Evolutionary conservation across 495 filamentous ascomycete genomes (phyloP).

Genomic region (Podospora anserina): DNA sequence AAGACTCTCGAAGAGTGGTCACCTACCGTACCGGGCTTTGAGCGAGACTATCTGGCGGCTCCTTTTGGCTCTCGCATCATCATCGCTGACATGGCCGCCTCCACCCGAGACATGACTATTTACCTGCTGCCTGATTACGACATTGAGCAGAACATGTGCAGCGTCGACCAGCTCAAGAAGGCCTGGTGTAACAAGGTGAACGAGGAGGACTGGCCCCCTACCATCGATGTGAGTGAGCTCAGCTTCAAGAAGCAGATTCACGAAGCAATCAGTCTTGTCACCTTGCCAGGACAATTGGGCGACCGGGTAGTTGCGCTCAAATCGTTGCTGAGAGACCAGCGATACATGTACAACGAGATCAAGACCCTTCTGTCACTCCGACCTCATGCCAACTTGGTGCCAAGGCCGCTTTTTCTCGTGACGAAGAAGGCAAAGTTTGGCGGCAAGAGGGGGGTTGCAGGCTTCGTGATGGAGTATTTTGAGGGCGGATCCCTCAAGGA

Average conservation of each 20-base stretch:
- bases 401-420: constrained; percentile 31
- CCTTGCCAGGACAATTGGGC: constrained; percentile 13
- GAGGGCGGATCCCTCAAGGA: constrained; percentile 30
- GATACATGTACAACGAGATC: constrained; percentile 42
- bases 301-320: constrained; percentile 36
- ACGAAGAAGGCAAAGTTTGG: constrained; percentile 35
- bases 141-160: constrained; percentile 38
- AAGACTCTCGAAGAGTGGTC: constrained; percentile 37
- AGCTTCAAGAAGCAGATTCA: constrained; percentile 38
- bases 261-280: constrained; percentile 42
- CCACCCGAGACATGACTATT: constrained; percentile 30
- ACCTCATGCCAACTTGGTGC: constrained; percentile 32
- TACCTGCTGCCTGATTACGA: constrained; percentile 35
- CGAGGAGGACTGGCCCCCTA: constrained; percentile 28
- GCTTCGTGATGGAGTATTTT: constrained; percentile 35
- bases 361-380: constrained; percentile 32
- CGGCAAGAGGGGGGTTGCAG: constrained; percentile 31
- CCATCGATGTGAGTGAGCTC: constrained; percentile 37
- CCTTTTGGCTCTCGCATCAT: constrained; percentile 42
- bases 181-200: constrained; percentile 32
- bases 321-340: constrained; percentile 31
- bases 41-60: constrained; percentile 29
- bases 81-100: constrained; percentile 30
- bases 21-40: constrained; percentile 24
- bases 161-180: constrained; percentile 25